phyloP scores from a whole-genome alignment of 1,284 basidiomycete genomes.

The Golubevia sp. region DNA sequence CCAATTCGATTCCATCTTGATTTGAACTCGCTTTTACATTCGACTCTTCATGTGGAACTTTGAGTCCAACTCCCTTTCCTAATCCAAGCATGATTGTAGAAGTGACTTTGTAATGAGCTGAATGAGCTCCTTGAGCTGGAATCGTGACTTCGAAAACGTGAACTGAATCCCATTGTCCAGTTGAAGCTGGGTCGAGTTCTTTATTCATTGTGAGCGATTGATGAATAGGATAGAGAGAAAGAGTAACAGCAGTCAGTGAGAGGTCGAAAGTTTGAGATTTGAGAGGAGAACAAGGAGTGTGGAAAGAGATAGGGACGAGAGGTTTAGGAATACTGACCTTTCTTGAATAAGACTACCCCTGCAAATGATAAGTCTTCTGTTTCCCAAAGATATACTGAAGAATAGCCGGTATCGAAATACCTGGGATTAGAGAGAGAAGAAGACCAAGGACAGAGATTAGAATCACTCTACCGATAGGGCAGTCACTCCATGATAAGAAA shows the following conservation, averaged over 20 bases:
- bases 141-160: not conserved
- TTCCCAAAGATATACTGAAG: not conserved
- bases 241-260: not conserved
- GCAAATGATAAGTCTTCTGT: not conserved
- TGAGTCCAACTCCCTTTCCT: not conserved
- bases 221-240: not conserved
- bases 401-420: not conserved
- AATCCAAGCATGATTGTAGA: not conserved
- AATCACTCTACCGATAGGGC: too few species aligned
- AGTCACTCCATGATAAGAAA: too few species aligned
- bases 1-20: not conserved
- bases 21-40: not conserved
- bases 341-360: not conserved
- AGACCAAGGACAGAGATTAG: not conserved
- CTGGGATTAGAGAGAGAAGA: not conserved
- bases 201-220: too few species aligned
- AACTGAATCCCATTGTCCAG: not conserved
- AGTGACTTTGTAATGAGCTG: not conserved
- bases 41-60: not conserved
- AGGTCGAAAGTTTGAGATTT: too few species aligned
- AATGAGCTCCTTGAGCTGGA: not conserved
- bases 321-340: not conserved
- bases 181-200: not conserved
- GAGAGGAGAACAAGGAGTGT: not conserved
- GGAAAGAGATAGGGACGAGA: not conserved